A percentile compares a stretch with the other conserved stretches of the same genome.
These are phyloP conservation scores for Passiflora organensis DNA, from an alignment of 345 rosid genomes.

Conservation along the genomic window DNA sequence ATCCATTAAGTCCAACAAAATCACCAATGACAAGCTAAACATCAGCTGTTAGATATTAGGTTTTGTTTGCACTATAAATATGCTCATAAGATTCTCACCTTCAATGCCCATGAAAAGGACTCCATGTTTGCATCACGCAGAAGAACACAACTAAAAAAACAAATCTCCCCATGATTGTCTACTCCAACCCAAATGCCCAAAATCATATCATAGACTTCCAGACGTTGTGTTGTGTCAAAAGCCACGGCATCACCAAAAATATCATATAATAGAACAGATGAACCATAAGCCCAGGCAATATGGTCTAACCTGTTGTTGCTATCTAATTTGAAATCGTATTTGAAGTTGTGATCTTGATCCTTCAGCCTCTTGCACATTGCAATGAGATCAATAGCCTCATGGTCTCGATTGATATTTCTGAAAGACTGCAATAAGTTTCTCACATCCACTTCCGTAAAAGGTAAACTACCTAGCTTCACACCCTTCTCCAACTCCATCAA, in stretches of 20 bases:
- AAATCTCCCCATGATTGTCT: constrained; percentile 36
- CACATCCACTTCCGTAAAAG: constrained; percentile 22
- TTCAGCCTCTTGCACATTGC: constrained; percentile 36
- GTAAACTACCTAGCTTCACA: constrained; percentile 25
- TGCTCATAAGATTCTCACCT: constrained; percentile 25
- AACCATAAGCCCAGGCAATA: constrained; percentile 40
- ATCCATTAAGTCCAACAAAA: too few relatives aligned
- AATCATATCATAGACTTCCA: constrained; percentile 34
- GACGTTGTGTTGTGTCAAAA: constrained; percentile 35
- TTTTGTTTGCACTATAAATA: too few relatives aligned
- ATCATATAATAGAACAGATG: constrained; percentile 27
- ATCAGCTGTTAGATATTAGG: too few relatives aligned
- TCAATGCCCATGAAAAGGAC: constrained; percentile 42
- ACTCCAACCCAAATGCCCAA: constrained; percentile 41
- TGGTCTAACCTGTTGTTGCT: constrained; percentile 37
- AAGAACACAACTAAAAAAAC: constrained; percentile 36
- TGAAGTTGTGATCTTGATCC: constrained; percentile 34
- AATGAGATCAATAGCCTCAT: constrained; percentile 36
- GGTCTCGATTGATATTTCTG: constrained; percentile 15
- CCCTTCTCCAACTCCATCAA: constrained; percentile 25
- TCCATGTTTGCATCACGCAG: constrained; percentile 33
- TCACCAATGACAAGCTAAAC: too few relatives aligned
- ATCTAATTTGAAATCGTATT: constrained; percentile 36
- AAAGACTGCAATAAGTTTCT: constrained; percentile 21
- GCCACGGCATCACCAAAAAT: constrained; percentile 36